Percentiles rank a stretch among this genome's conserved stretches.
Evolutionary conservation across 202 grass and related monocot genomes (phyloP).

Genomic region (Saccharum hybrid): DNA sequence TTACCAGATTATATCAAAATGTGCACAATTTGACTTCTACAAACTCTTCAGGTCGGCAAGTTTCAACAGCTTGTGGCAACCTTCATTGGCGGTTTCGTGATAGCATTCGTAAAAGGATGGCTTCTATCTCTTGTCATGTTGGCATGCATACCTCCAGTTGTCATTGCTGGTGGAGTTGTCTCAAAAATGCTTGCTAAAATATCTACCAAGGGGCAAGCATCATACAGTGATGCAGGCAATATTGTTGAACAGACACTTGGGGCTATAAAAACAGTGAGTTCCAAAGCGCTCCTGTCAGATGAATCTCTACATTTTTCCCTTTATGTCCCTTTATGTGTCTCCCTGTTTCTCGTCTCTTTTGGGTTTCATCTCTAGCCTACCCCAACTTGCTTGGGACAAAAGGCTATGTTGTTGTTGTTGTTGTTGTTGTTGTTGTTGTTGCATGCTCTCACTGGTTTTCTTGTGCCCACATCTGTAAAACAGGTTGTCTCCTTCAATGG

Average conservation of each 20-base stretch:
- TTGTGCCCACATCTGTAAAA: conserved; percentile 38
- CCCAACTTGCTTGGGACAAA: no score
- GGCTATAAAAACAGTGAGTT: conserved; percentile 76
- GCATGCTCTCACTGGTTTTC: conserved; percentile 18
- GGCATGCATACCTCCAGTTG: conserved; percentile 64
- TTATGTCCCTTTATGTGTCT: no score
- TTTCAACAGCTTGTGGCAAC: conserved; percentile 69
- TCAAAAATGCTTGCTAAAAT: conserved; percentile 63
- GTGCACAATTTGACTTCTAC: not conserved
- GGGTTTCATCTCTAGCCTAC: no score
- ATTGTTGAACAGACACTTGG: conserved; percentile 82
- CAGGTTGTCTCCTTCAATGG: conserved; percentile 88
- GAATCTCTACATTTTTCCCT: not conserved
- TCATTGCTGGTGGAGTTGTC: conserved; percentile 55
- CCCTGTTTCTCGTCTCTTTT: no score
- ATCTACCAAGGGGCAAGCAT: conserved; percentile 60
- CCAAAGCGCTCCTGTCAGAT: not conserved
- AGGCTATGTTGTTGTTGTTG: no score
- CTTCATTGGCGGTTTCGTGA: conserved; percentile 70
- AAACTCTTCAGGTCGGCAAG: conserved; percentile 70
- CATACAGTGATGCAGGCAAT: conserved; percentile 67
- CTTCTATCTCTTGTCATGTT: conserved; percentile 87
- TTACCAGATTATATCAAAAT: conserved; percentile 6
- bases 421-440: no score
- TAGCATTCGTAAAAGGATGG: conserved; percentile 86